Conservation (phyloP, 2,329 filamentous ascomycete species). For the Cladorrhinum sp. region DNA sequence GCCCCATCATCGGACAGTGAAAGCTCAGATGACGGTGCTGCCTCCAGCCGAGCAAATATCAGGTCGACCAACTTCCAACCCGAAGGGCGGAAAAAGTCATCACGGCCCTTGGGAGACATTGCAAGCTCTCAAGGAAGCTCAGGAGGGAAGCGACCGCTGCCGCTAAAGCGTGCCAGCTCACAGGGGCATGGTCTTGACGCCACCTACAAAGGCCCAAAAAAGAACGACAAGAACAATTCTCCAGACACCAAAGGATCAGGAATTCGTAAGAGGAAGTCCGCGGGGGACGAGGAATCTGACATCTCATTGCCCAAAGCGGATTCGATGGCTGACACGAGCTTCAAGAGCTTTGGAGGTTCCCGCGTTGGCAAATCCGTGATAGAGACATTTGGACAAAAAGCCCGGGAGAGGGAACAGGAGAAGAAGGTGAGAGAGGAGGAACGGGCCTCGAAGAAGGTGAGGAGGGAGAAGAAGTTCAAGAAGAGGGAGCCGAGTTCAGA, state of each 20-base stretch:
- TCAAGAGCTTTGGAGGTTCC: background rate
- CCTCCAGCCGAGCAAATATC: background rate
- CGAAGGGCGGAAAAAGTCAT: background rate
- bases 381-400: background rate
- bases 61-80: background rate
- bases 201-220: background rate
- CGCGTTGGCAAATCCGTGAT: background rate
- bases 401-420: background rate
- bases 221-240: background rate
- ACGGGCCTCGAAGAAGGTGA: background rate
- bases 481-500: background rate
- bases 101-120: background rate
- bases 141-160: background rate
- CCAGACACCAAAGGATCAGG: background rate
- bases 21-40: background rate
- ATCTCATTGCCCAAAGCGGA: background rate
- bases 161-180: background rate
- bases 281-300: background rate
- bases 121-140: background rate
- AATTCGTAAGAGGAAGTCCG: background rate
- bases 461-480: background rate
- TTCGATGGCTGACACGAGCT: background rate
- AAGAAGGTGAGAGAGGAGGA: background rate
- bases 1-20: background rate
- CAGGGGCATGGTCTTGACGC: background rate